Conservation (phyloP, 2,329 filamentous ascomycete genomes). For the Karstenula rhodostoma region DNA sequence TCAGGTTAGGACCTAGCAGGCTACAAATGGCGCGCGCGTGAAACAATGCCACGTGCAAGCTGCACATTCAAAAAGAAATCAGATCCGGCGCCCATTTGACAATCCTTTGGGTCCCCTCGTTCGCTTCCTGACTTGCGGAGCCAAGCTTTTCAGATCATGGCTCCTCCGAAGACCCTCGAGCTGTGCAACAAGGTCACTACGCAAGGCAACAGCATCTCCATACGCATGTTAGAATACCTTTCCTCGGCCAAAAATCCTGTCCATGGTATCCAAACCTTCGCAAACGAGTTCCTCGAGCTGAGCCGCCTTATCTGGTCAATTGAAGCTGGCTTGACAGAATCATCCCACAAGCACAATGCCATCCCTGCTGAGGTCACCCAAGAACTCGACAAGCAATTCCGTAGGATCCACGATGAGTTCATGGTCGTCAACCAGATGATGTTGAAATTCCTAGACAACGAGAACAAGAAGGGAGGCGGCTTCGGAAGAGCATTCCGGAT, state of each 20-base stretch:
- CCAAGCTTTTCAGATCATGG: constrained; percentile 29
- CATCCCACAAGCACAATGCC: constrained; percentile 58
- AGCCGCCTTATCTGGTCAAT: constrained; percentile 73
- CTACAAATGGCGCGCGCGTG: background rate
- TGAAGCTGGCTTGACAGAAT: constrained; percentile 66
- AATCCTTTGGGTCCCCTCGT: background rate
- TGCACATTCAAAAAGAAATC: background rate
- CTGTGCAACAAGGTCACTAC: constrained; percentile 67
- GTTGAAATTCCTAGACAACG: constrained; percentile 67
- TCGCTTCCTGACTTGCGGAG: constrained; percentile 5
- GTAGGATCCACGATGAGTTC: constrained; percentile 68
- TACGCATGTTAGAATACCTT: constrained; percentile 50
- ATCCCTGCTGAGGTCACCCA: constrained; percentile 68
- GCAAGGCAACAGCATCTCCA: constrained; percentile 62
- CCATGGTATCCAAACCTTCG: constrained; percentile 60
- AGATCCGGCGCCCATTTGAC: background rate
- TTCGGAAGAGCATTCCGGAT: constrained; percentile 70
- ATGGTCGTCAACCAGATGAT: constrained; percentile 70
- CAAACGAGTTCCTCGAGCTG: constrained; percentile 72
- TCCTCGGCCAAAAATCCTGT: constrained; percentile 45
- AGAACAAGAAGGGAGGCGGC: constrained; percentile 64
- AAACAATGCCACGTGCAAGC: constrained; percentile 5
- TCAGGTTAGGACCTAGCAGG: constrained; percentile 10
- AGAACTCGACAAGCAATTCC: constrained; percentile 72
- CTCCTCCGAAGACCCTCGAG: constrained; percentile 52